Evolutionary conservation across 2,329 filamentous ascomycete genomes (phyloP).

Genomic region (Blastomyces parvus): DNA sequence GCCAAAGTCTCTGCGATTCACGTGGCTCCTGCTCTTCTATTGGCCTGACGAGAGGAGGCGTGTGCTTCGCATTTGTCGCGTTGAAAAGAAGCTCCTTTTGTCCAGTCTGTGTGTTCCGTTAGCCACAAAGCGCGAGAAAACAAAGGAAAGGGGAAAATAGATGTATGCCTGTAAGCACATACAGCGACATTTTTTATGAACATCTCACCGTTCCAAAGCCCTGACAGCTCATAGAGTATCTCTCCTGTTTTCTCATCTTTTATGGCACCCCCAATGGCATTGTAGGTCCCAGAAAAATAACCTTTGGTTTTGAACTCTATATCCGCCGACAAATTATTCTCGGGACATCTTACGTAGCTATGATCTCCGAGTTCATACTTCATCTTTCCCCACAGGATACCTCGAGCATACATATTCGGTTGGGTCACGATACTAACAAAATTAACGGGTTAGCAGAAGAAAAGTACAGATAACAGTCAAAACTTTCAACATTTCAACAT

Average conservation of each 20-base stretch:
- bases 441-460: not conserved
- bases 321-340: conserved; percentile 75
- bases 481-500: conserved; percentile 32
- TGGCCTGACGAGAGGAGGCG: conserved; percentile 62
- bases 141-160: not conserved
- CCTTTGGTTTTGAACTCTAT: conserved; percentile 98
- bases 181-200: conserved; percentile 73
- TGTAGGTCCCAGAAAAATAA: conserved; percentile 93
- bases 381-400: conserved; percentile 97
- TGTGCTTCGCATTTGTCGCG: conserved; percentile 66
- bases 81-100: conserved; percentile 87
- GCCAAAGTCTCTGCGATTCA: conserved; percentile 85
- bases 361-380: conserved; percentile 98
- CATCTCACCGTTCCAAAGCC: conserved; percentile 94
- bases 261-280: conserved; percentile 85
- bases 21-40: conserved; percentile 78
- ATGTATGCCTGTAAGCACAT: conserved; percentile 25
- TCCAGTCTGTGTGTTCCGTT: conserved; percentile 55
- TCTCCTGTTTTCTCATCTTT: conserved; percentile 82
- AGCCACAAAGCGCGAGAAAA: not conserved
- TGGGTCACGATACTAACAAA: conserved; percentile 71
- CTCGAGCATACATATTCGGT: conserved; percentile 97
- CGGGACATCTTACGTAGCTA: conserved; percentile 83
- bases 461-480: conserved; percentile 6
- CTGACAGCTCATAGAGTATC: conserved; percentile 79